Base-by-base conservation (phyloP, 805 yeast species). In the Suhomyces pyralidae region DNA sequence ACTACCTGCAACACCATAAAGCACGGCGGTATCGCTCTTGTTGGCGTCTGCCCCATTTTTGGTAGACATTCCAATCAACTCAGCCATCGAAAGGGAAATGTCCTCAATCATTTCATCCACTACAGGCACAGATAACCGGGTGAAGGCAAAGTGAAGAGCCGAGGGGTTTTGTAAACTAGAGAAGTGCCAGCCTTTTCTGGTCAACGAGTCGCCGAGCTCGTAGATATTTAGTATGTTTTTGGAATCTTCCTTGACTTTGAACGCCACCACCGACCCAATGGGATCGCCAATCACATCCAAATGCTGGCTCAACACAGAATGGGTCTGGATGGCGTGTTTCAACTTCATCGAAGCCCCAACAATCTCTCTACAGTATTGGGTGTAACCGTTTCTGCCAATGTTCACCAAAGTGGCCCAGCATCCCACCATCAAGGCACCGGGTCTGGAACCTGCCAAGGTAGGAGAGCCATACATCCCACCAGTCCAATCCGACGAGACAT, bases 381-480 rank as follows among this genome's bases (percentile, higher is more conserved):
- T 76, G 67, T 93, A 93, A 0, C 98, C 98, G n/a, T 82, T 81
- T 51, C 82, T 83, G 40, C 99, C 99, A 51, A 92, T 77, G 56
- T 80, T 78, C 45, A 93, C 71, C 79, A 93, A 72, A 0, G 97
- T 91, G 0, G 97, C 96, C 97, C 98, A 94, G 68, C 98, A 92
- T 0, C 97, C 98, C n/a, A 88, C 98, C 79, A 91, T 88, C 34
- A 93, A 75, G 0, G 98, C 97, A 46, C 99, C 99, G 0, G 98
- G 98, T 58, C 98, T 81, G 9, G 97, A 89, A 1, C 99, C 99
- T 0, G 98, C 97, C 48, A 94, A 73, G 0, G 98, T 94, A 1
- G 98, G 97, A 0, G 97, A 90, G 0, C 97, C 99, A 65, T 93
- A 93, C 59, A 93, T 76, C 0, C 99, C 99, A 30, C 99, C 99